These are phyloP conservation scores for Colletotrichum phormii DNA, from an alignment of 2,329 filamentous ascomycete species.

Conservation along the genomic window DNA sequence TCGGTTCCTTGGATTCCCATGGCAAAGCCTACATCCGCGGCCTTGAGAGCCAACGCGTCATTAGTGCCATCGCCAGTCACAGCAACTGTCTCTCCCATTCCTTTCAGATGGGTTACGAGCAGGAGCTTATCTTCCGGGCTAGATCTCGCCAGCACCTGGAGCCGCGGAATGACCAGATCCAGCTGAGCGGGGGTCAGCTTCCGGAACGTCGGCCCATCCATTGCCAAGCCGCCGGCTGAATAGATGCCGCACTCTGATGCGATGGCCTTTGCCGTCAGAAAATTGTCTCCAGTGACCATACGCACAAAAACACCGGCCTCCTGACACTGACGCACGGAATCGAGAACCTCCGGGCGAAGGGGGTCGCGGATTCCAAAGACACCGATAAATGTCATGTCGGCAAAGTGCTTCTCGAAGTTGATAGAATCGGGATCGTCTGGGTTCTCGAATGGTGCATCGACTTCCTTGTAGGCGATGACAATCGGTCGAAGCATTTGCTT, in stretches of 20 bases:
- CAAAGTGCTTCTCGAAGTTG: slow-evolving; percentile 39
- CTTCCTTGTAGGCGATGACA: slow-evolving; percentile 74
- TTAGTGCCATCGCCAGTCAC: slow-evolving; percentile 74
- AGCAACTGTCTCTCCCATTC: slow-evolving; percentile 69
- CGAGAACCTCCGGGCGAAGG: slow-evolving; percentile 55
- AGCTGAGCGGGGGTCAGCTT: slow-evolving; percentile 70
- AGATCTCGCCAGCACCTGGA: slow-evolving; percentile 74
- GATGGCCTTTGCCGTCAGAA: slow-evolving; percentile 79
- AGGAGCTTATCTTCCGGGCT: slow-evolving; percentile 76
- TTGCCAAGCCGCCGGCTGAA: slow-evolving; percentile 68
- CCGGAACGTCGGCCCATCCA: slow-evolving; percentile 77
- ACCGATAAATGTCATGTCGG: slow-evolving; percentile 60
- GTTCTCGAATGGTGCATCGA: slow-evolving; percentile 52
- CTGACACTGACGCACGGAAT: slow-evolving; percentile 54
- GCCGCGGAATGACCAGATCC: slow-evolving; percentile 65
- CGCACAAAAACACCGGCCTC: slow-evolving; percentile 58
- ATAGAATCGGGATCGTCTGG: slow-evolving; percentile 31
- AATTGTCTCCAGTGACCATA: slow-evolving; percentile 62
- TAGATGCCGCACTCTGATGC: slow-evolving; percentile 79
- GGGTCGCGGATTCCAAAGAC: slow-evolving; percentile 64
- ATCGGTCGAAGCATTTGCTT: slow-evolving; percentile 75
- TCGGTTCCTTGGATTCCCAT: slow-evolving; percentile 73
- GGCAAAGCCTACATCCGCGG: slow-evolving; percentile 71
- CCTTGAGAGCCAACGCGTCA: slow-evolving; percentile 69
- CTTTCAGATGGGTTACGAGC: slow-evolving; percentile 69